Base-by-base conservation (phyloP, 2,329 filamentous ascomycete genomes). In the Pyrenochaeta sp. region DNA sequence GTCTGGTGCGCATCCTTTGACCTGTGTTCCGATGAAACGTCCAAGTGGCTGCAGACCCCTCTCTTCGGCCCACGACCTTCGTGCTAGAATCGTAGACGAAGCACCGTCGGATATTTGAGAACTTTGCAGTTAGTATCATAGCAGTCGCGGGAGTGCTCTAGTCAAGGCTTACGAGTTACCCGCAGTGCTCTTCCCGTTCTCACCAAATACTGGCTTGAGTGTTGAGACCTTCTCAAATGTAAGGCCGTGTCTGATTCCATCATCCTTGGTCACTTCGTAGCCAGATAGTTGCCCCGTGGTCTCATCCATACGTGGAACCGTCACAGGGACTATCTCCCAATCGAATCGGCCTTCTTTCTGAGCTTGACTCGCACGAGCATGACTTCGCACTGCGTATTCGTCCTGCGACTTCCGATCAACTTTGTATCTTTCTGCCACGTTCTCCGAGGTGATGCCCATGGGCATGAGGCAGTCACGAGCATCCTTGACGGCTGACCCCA, bases 371-470 rank as follows among this genome's bases (percentile, higher is more conserved):
- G 93, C 94, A 36, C 91, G 83, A 52, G 84, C 83, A 78, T 92
- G 97, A 41, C 87, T 93, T 76, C 92, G 89, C 11, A 89, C 89
- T 0, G 93, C 90, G 69, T 87, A 97, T 59, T 82, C 78, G 72
- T 99, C 94, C 75, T 97, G 89, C 65, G 78, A 75, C 65, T 90
- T 85, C 50, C 94, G 83, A 4, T 84, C 77, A 64, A 97, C 84
- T 60, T 86, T 82, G 70, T 96, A 97, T 75, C 96, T 92, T 40
- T 84, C 83, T 58, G 87, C 90, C 14, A 99, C 90, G 67, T 96
- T 97, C 78, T 99, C 93, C 45, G 88, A 93, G 2, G 94, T 97
- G 82, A 96, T 94, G n/a, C 94, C 93, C 94, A 99, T 99, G 49
- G 93, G 88, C 80, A 91, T 84, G 81, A 92, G 82, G 78, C 90